A percentile compares a stretch with the other conserved stretches of the same genome.
These are phyloP conservation scores for Amphibolis antarctica DNA, from an alignment of 106 monocot genomes.

Conservation along the genomic window DNA sequence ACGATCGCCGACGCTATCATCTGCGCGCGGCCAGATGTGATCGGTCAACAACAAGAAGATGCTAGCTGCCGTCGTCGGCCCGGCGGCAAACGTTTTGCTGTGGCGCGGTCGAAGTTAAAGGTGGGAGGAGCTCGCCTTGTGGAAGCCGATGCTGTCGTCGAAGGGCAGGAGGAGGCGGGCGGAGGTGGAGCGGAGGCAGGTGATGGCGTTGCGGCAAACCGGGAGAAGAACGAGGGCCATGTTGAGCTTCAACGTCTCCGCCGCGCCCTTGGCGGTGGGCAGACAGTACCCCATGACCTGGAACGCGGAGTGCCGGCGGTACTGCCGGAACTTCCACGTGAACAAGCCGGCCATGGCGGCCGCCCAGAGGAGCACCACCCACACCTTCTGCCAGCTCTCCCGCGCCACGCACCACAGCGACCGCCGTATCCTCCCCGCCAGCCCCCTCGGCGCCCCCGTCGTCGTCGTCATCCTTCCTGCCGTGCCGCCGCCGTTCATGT, in stretches of 20 bases:
- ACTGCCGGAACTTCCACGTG: slow-evolving; percentile 76
- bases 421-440: slow-evolving; percentile 4
- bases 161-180: slow-evolving; percentile 76
- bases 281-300: slow-evolving; percentile 81
- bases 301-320: slow-evolving; percentile 41
- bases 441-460: not conserved
- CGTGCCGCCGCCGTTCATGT: slow-evolving; percentile 72
- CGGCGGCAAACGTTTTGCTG: no score
- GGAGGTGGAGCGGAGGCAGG: slow-evolving; percentile 78
- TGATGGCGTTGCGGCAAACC: slow-evolving; percentile 81
- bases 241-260: slow-evolving; percentile 89
- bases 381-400: slow-evolving; percentile 55
- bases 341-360: slow-evolving; percentile 53
- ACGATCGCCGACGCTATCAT: slow-evolving; percentile 68
- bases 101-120: not conserved
- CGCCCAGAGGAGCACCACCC: slow-evolving; percentile 58
- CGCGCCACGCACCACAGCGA: slow-evolving; percentile 9
- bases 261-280: slow-evolving; percentile 72
- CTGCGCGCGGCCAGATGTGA: no score
- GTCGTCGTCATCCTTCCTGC: slow-evolving; percentile 31
- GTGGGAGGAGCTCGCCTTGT: slow-evolving; percentile 41
- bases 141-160: slow-evolving; percentile 88
- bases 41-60: not conserved
- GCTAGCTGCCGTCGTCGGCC: not conserved
- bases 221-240: slow-evolving; percentile 75